A percentile compares a stretch with the other conserved stretches of the same genome.
phyloP scores from a whole-genome alignment of 768 basidiomycete species.

The Candolleomyces eurysporus region DNA sequence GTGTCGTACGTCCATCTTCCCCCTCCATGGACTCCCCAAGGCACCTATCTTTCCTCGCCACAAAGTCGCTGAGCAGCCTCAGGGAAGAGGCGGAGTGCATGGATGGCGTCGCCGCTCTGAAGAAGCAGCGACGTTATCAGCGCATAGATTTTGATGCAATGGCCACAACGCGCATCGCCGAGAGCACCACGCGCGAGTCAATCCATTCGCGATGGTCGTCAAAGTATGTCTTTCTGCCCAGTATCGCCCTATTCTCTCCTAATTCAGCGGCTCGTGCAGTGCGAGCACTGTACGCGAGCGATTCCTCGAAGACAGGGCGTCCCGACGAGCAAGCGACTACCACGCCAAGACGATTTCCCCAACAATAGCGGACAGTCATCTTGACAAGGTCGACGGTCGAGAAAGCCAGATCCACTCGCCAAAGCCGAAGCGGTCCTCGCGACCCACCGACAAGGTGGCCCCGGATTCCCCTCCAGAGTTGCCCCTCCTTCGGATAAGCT shows the following conservation, averaged over 20 bases:
- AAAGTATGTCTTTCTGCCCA: neutral
- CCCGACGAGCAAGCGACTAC: neutral
- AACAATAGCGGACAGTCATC: neutral
- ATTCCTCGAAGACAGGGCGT: constrained; percentile 2
- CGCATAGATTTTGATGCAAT: constrained; percentile 1
- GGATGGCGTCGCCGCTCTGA: neutral
- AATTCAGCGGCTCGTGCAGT: neutral
- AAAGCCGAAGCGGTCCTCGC: neutral
- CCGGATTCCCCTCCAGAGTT: neutral
- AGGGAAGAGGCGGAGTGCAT: neutral
- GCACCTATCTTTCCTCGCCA: constrained; percentile 7
- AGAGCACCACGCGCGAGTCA: neutral
- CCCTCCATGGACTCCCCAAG: constrained; percentile 4
- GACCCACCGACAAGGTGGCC: neutral
- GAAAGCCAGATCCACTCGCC: neutral
- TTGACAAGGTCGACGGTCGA: neutral
- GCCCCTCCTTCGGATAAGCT: neutral
- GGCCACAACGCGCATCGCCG: neutral
- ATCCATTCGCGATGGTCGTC: constrained; percentile 1
- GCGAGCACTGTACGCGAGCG: neutral
- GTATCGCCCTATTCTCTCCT: neutral
- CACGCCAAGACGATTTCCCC: neutral
- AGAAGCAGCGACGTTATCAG: constrained; percentile 3
- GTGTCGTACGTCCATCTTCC: neutral
- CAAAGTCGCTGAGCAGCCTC: constrained; percentile 5